phyloP scores from a whole-genome alignment of 768 basidiomycete species.

The Coprinellus micaceus region DNA sequence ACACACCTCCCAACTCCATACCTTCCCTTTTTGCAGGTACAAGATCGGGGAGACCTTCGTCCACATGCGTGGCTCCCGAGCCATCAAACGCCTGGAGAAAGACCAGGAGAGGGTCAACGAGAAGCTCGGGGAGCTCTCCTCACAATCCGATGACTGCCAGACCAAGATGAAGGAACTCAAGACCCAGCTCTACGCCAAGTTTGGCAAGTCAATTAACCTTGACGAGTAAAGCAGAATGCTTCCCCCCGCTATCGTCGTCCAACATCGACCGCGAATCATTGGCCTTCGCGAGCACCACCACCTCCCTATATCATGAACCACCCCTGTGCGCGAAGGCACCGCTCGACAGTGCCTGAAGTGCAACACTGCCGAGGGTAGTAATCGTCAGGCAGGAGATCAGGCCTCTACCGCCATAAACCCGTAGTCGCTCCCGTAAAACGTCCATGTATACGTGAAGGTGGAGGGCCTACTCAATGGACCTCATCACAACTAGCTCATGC shows the following conservation, averaged over 20 bases:
- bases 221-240: slow-evolving; percentile 51
- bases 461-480: no score
- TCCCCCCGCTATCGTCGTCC: background rate
- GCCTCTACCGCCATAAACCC: no score
- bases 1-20: background rate
- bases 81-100: slow-evolving; percentile 65
- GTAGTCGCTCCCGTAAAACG: no score
- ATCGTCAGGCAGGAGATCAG: no score
- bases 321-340: no score
- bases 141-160: slow-evolving; percentile 62
- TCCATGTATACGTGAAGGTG: no score
- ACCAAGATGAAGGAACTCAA: slow-evolving; percentile 79
- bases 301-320: background rate
- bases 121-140: slow-evolving; percentile 49
- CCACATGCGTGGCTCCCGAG: slow-evolving; percentile 66
- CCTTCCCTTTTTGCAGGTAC: slow-evolving; percentile 51
- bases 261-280: background rate
- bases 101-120: slow-evolving; percentile 60
- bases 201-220: slow-evolving; percentile 89
- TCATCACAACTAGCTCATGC: no score
- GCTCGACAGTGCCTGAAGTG: no score
- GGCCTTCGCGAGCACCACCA: background rate
- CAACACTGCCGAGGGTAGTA: no score
- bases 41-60: slow-evolving; percentile 88
- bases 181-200: slow-evolving; percentile 80